phyloP scores from a whole-genome alignment of 2,329 filamentous ascomycete species.

The Colletotrichum magnum region DNA sequence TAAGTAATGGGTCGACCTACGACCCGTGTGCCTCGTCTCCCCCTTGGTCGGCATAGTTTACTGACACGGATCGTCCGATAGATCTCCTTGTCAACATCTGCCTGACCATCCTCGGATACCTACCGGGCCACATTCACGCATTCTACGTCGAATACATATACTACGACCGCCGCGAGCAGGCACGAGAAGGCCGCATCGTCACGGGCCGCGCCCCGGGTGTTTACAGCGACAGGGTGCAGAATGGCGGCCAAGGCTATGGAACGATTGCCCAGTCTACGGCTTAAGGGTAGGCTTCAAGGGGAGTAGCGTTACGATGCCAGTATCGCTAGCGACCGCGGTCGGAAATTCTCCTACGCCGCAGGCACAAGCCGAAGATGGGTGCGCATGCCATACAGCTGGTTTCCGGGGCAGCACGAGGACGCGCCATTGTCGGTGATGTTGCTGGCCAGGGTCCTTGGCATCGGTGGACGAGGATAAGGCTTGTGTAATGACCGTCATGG shows the following conservation, averaged over 20 bases:
- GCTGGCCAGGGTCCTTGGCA: background rate
- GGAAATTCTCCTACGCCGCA: background rate
- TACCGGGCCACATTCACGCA: conserved; percentile 84
- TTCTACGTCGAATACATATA: conserved; percentile 90
- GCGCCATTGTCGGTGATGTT: background rate
- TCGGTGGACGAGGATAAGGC: background rate
- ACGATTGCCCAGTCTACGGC: conserved; percentile 52
- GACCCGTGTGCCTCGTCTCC: background rate
- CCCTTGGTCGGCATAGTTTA: background rate
- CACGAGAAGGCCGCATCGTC: conserved; percentile 68
- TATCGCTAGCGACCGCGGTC: background rate
- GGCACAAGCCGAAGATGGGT: background rate
- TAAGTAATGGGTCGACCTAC: conserved; percentile 46
- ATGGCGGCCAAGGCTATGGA: conserved; percentile 73
- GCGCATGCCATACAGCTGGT: background rate
- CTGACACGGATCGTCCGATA: conserved; percentile 42
- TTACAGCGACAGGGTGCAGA: conserved; percentile 81
- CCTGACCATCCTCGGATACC: conserved; percentile 77
- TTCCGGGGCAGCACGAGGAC: no score
- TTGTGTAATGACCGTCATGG: conserved; percentile 1
- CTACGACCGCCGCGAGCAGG: conserved; percentile 79
- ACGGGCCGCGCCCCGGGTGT: conserved; percentile 75
- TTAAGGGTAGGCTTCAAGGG: background rate
- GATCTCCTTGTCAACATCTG: conserved; percentile 78
- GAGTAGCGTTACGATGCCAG: background rate